phyloP scores from a whole-genome alignment of 2,329 filamentous ascomycete genomes.

The Penicillium sp. region DNA sequence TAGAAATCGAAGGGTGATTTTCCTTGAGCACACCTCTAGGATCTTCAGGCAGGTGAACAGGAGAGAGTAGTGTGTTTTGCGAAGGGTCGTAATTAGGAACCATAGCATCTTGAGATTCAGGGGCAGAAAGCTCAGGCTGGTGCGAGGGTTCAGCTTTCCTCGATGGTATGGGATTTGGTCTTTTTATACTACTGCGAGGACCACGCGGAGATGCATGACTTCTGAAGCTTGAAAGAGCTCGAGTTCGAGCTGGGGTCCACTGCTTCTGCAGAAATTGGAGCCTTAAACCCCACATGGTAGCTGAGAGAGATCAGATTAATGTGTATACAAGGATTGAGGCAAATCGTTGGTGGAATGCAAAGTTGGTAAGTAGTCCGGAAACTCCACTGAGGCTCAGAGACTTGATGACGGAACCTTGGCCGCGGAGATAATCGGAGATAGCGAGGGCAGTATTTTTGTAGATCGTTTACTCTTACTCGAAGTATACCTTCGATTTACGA shows the following conservation, averaged over 20 bases:
- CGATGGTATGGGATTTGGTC: slow-evolving; percentile 22
- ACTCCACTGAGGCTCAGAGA: background rate
- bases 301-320: background rate
- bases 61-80: slow-evolving; percentile 54
- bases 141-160: slow-evolving; percentile 6
- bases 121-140: slow-evolving; percentile 2
- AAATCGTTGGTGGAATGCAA: background rate
- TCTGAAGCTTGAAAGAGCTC: slow-evolving; percentile 29
- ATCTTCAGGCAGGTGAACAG: slow-evolving; percentile 62
- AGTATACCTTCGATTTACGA: background rate
- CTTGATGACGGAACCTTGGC: slow-evolving; percentile 15
- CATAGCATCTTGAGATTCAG: slow-evolving; percentile 34
- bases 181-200: slow-evolving; percentile 31
- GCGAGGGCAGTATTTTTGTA: background rate
- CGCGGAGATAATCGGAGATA: slow-evolving; percentile 37
- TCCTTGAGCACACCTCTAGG: slow-evolving; percentile 58
- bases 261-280: slow-evolving; percentile 23
- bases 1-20: slow-evolving; percentile 56
- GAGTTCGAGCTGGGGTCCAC: slow-evolving; percentile 20
- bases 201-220: slow-evolving; percentile 26
- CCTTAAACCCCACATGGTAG: slow-evolving; percentile 31
- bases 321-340: background rate
- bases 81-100: slow-evolving; percentile 43
- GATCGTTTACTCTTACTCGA: background rate
- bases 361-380: background rate